Percentiles rank a stretch among this genome's conserved stretches.
These are phyloP conservation scores for Tulasnella calospora DNA, from an alignment of 768 basidiomycete species.

Conservation along the genomic window DNA sequence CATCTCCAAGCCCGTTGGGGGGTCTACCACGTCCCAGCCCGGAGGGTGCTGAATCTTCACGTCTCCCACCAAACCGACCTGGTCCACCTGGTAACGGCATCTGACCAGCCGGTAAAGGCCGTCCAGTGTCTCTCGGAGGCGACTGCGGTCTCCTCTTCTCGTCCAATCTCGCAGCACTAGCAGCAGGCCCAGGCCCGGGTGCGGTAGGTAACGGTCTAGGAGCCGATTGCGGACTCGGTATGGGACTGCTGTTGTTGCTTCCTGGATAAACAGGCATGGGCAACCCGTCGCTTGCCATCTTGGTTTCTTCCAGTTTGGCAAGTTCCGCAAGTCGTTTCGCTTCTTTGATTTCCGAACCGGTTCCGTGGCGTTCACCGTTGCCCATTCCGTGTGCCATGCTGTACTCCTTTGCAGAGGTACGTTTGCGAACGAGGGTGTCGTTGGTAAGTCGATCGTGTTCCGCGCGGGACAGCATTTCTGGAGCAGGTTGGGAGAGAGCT, in stretches of 20 bases:
- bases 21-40: background rate
- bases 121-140: conserved; percentile 25
- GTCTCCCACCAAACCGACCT: conserved; percentile 27
- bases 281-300: conserved; percentile 21
- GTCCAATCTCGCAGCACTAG: background rate
- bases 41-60: background rate
- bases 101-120: conserved; percentile 31
- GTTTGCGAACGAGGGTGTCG: conserved; percentile 70
- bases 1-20: background rate
- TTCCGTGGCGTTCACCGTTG: conserved; percentile 7
- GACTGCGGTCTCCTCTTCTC: conserved; percentile 1
- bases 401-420: conserved; percentile 56
- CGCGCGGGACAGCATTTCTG: conserved; percentile 62
- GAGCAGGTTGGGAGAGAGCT: conserved; percentile 59
- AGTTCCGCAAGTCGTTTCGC: conserved; percentile 8
- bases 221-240: conserved; percentile 9
- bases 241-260: conserved; percentile 3
- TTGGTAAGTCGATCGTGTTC: conserved; percentile 81
- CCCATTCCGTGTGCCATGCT: conserved; percentile 31
- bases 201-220: conserved; percentile 2
- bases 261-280: conserved; percentile 15
- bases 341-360: conserved; percentile 15
- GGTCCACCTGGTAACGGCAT: conserved; percentile 28
- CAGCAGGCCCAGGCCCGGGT: background rate
- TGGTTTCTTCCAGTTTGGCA: conserved; percentile 1